Base-by-base conservation (phyloP, 148 eudicot species). In the Euryodendron excelsum region DNA sequence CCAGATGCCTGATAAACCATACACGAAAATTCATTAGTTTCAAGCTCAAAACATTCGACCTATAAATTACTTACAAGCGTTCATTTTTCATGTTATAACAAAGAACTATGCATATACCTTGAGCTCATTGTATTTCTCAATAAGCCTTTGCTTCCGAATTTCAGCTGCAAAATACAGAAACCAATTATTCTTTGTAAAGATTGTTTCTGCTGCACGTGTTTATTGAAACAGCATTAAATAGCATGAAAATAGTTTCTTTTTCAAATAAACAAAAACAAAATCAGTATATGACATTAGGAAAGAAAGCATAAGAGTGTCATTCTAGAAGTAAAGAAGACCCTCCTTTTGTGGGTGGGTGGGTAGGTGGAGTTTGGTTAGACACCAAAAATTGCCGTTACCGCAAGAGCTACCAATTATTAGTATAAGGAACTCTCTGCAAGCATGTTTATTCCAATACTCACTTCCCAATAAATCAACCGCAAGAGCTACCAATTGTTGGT, bases 101-200 rank as follows among this genome's bases (percentile, higher is more conserved):
- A 31, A 3, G 21, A 13, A 30, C 37, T 33, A 41, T 17, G 5
- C 6, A 28, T 31, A 33, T 81, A 91, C 98, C 93, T 96, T 96
- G 84, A 96, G 97, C 61, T 84, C 82, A 76, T 93, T 76, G 85
- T 82, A 96, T 81, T 93, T 91, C 83, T 93, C 90, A 61, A 88
- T 13, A 74, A 89, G 91, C 75, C 77, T 75, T 80, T 82, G 91
- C 82, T 93, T 89, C 59, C 85, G 88, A 72, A 96, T 76, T 72
- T 96, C 99, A 41, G 99, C 98, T 94, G 97, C 86, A 88, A 87
- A 76, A 72, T 71, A 71, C n/a, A 39, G 60, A 74, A 47, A 55
- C 37, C 63, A 30, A 21, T 45, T 28, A 10, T 66, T 18, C 65
- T 21, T 41, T 15, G 68, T 58, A 76, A 55, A 34, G 2, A 44